These are phyloP conservation scores for Backusella mclennaniae DNA, from an alignment of 192 early-diverging fungal genomes.

Conservation along the genomic window DNA sequence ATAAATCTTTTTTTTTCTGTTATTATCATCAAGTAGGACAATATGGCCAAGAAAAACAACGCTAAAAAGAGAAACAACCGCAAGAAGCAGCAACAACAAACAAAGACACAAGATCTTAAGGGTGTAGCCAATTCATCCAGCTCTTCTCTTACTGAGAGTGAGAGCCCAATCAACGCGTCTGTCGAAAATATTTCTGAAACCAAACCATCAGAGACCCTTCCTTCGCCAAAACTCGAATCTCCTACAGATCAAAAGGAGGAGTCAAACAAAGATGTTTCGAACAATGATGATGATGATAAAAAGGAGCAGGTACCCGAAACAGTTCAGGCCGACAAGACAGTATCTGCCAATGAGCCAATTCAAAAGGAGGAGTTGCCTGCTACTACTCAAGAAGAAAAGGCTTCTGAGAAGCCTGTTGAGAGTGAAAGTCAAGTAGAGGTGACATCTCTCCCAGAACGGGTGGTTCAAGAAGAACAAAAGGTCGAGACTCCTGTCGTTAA, in stretches of 20 bases:
- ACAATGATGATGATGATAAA: neutral
- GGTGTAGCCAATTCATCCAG: neutral
- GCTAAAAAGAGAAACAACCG: neutral
- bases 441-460: neutral
- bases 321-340: neutral
- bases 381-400: neutral
- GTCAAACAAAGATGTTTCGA: neutral
- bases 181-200: neutral
- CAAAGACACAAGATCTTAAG: neutral
- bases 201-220: neutral
- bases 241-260: neutral
- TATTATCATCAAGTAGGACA: neutral
- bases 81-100: conserved; percentile 2
- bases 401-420: neutral
- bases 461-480: neutral
- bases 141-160: neutral
- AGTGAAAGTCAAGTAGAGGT: neutral
- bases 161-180: neutral
- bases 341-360: neutral
- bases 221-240: conserved; percentile 6
- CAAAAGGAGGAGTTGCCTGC: neutral
- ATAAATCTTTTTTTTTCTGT: neutral
- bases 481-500: neutral
- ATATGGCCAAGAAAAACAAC: conserved; percentile 8
- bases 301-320: neutral